Evolutionary conservation across 2,329 filamentous ascomycete genomes (phyloP), one percentile per base, ranked within the genome.

Genomic region (Aspergillus melleus): DNA sequence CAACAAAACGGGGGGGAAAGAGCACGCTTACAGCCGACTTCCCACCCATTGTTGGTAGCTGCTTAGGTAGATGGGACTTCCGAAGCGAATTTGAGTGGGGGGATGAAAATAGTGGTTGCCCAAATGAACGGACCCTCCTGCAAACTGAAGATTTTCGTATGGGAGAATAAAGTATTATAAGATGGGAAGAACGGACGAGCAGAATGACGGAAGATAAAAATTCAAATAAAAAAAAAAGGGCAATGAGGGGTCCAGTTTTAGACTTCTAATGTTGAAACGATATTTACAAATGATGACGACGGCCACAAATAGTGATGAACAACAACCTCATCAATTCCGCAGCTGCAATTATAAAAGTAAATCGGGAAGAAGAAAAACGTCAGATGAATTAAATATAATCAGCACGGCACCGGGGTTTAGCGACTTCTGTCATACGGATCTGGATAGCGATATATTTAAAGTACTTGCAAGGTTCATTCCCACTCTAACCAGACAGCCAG

Each of bases 21-120:
- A 42, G 52, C 51, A 58, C n/a, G 59, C 60, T 65, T 60, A 65
- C 63, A 56, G 58, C 53, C 46, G 54, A 55, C 47, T 57, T 62
- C 42, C 54, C 59, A 55, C 57, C 55, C 63, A 64, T 65, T 57
- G 53, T 47, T 57, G 22, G 54, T 20, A 47, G 44, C 19, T 47
- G 44, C 19, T 24, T 50, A 46, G 44, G 52, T n/a, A 49, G 51
- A 46, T 54, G 55, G 55, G 32, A 46, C 47, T 47, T 58, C 52
- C 24, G 49, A 47, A 32, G 42, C 52, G 57, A 55, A 49, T 54
- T 53, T 20, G 51, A 60, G 61, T 62, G 61, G 58, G 61, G 61
- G 55, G n/a, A 52, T 11, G 44, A 52, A 55, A 59, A 52, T 59
- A 11, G 16, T 24, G 16, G 20, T 47, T 10, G 36, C 32, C 47